Evolutionary conservation across 345 rosid genomes (phyloP).

Genomic region (Populus pruinosa): DNA sequence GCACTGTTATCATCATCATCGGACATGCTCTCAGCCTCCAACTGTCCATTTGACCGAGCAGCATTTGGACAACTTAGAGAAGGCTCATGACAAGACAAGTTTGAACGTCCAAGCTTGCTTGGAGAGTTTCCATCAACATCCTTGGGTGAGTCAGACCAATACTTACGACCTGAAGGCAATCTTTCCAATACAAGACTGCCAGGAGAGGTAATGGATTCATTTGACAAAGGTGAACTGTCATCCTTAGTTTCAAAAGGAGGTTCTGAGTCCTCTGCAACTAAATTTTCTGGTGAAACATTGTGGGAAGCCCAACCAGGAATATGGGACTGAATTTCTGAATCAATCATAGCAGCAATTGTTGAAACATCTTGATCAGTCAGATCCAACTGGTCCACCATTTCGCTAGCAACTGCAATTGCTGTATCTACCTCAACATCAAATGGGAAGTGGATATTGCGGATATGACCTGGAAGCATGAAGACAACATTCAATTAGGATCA

Average conservation of each 20-base stretch:
- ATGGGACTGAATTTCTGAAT: slow-evolving; percentile 66
- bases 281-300: slow-evolving; percentile 22
- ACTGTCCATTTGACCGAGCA: slow-evolving; percentile 15
- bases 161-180: slow-evolving; percentile 79
- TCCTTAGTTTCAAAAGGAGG: slow-evolving; percentile 20
- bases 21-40: slow-evolving; percentile 5
- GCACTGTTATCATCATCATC: slow-evolving; percentile 9
- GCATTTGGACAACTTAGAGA: slow-evolving; percentile 12
- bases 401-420: slow-evolving; percentile 76
- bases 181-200: slow-evolving; percentile 53
- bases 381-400: slow-evolving; percentile 93
- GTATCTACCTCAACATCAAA: slow-evolving; percentile 86
- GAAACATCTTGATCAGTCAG: slow-evolving; percentile 88
- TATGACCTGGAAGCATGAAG: slow-evolving; percentile 47
- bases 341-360: slow-evolving; percentile 67
- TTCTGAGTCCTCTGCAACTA: slow-evolving; percentile 22
- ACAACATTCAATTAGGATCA: slow-evolving; percentile 1
- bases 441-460: slow-evolving; percentile 92
- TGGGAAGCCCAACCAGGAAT: slow-evolving; percentile 63
- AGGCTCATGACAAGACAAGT: slow-evolving; percentile 21
- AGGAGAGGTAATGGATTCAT: slow-evolving; percentile 32
- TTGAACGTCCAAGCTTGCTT: slow-evolving; percentile 28
- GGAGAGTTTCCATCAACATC: slow-evolving; percentile 40
- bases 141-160: slow-evolving; percentile 79
- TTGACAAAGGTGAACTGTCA: slow-evolving; percentile 18